Evolutionary conservation across 2,329 filamentous ascomycete species (phyloP).

Genomic region (Alternaria gansuensis): DNA sequence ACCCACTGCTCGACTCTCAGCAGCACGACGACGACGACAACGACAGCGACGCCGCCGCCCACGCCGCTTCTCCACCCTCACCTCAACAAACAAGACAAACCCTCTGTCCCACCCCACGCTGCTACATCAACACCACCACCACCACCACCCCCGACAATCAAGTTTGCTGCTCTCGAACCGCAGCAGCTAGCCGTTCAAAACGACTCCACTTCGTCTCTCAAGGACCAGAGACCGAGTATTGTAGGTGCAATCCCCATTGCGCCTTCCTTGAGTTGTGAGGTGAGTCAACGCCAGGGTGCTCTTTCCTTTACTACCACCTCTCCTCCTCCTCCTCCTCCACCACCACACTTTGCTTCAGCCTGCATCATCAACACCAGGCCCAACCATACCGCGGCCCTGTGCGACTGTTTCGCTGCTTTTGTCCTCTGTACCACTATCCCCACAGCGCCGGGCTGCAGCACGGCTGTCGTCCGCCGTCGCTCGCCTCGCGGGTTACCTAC

Average conservation of each 20-base stretch:
- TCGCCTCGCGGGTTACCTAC: conserved; percentile 41
- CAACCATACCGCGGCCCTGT: conserved; percentile 39
- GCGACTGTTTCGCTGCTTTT: conserved; percentile 47
- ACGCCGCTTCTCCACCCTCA: conserved; percentile 17
- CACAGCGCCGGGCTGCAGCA: conserved; percentile 42
- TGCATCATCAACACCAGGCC: conserved; percentile 34
- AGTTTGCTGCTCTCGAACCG: conserved; percentile 32
- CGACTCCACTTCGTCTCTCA: conserved; percentile 12
- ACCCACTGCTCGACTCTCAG: conserved; percentile 21
- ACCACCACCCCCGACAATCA: conserved; percentile 9
- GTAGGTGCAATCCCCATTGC: conserved; percentile 24
- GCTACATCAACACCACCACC: conserved; percentile 11
- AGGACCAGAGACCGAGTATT: conserved; percentile 17
- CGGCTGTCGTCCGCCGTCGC: conserved; percentile 48
- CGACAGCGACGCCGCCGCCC: conserved; percentile 12
- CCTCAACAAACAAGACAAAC: conserved; percentile 39
- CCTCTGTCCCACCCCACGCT: conserved; percentile 35
- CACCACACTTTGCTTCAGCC: conserved; percentile 23
- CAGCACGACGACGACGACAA: conserved; percentile 13
- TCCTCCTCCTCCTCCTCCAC: conserved; percentile 3
- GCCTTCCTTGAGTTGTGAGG: conserved; percentile 32
- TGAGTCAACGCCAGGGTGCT: conserved; percentile 45
- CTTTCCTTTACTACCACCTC: conserved; percentile 19
- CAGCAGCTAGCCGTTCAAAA: conserved; percentile 23
- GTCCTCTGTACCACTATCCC: conserved; percentile 44